Evolutionary conservation across 441 rosid genomes (phyloP).

Genomic region (Mallotus japonicus): DNA sequence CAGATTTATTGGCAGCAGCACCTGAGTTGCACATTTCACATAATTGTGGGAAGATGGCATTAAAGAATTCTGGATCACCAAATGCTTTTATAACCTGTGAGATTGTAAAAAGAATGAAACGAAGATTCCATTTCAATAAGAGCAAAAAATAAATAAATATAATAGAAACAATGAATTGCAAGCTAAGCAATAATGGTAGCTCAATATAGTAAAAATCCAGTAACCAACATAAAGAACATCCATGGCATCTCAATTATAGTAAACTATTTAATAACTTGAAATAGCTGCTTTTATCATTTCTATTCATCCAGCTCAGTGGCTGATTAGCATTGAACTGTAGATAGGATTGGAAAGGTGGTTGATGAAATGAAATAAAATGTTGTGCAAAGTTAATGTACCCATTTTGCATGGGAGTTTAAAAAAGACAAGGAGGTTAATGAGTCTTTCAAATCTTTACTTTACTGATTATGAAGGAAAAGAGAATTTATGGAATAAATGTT

Average conservation of each 20-base stretch:
- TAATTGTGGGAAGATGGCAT: conserved; percentile 62
- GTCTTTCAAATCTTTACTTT: no score
- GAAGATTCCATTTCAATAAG: neutral
- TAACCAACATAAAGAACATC: conserved; percentile 2
- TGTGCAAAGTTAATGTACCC: neutral
- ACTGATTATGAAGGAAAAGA: no score
- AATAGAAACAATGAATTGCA: neutral
- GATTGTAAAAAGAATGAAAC: conserved; percentile 18
- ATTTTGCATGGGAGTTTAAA: neutral
- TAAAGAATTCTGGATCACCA: conserved; percentile 68
- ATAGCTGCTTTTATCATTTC: neutral
- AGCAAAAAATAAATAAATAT: neutral
- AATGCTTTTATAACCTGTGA: conserved; percentile 83
- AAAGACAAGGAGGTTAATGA: neutral
- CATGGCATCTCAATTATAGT: neutral
- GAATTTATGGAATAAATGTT: neutral
- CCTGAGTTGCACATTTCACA: conserved; percentile 64
- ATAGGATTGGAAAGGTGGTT: no score
- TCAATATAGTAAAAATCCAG: conserved; percentile 1
- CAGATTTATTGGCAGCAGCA: conserved; percentile 36
- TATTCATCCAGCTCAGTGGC: neutral
- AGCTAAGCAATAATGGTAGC: neutral
- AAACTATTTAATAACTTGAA: conserved; percentile 2
- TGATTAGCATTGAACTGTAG: neutral
- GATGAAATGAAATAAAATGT: neutral